Conservation (phyloP, 306 rosid genomes). For the barrel medic (Medicago truncatula) region MtrunA17r5.0-ANR NC_053048.1:36349001-36349500, state of each 20-base stretch:
- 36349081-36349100: conserved; percentile 66
- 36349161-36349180: conserved; percentile 44
- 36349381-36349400: not conserved
- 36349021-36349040: conserved; percentile 53
- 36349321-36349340: not conserved
- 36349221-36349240: conserved; percentile 48
- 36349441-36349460: too few species aligned
- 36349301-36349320: not conserved
- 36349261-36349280: not conserved
- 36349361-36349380: not conserved
- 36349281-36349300: not conserved
- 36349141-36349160: conserved; percentile 79
- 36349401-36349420: not conserved
- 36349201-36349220: conserved; percentile 33
- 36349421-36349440: too few species aligned
- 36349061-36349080: conserved; percentile 52
- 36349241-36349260: not conserved
- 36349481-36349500: too few species aligned
- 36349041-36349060: conserved; percentile 42
- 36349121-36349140: conserved; percentile 90
- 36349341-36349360: not conserved
- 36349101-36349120: conserved; percentile 48
- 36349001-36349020: conserved; percentile 53
- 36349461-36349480: too few species aligned
- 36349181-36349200: conserved; percentile 48